These are phyloP conservation scores for Blastocrithidia nonstop DNA, from an alignment of 208 protist genomes.

Conservation along the genomic window DNA sequence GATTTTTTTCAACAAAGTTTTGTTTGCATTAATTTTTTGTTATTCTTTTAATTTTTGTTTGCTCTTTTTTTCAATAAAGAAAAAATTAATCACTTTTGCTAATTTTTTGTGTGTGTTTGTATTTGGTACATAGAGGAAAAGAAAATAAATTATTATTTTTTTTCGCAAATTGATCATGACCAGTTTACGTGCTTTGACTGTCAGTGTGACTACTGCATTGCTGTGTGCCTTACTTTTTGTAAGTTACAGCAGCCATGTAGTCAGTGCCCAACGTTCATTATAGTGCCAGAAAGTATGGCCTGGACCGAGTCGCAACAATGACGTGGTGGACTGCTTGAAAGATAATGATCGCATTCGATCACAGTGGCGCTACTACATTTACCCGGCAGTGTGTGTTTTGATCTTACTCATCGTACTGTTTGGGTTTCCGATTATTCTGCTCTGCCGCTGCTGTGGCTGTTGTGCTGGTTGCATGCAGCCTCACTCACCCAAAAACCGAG, in stretches of 20 bases:
- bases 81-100: too few species aligned
- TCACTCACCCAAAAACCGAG: slow-evolving; percentile 5
- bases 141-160: too few species aligned
- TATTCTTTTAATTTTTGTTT: too few species aligned
- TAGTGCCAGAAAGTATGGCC: slow-evolving; percentile 58
- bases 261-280: slow-evolving; percentile 25
- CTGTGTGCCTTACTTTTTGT: background rate
- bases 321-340: slow-evolving; percentile 31
- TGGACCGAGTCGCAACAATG: slow-evolving; percentile 29
- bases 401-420: slow-evolving; percentile 33
- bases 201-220: too few species aligned
- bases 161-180: too few species aligned
- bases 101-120: too few species aligned
- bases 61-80: too few species aligned
- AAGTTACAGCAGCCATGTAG: background rate
- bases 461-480: slow-evolving; percentile 12
- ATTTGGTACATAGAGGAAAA: too few species aligned
- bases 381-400: slow-evolving; percentile 24
- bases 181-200: too few species aligned
- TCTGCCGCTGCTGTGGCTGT: slow-evolving; percentile 30
- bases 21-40: too few species aligned
- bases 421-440: slow-evolving; percentile 38
- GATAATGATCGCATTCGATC: slow-evolving; percentile 22
- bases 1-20: too few species aligned
- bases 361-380: slow-evolving; percentile 47